These are phyloP conservation scores for Tardiomyces blankii DNA, from an alignment of 1,139 yeast species.

Conservation along the genomic window DNA sequence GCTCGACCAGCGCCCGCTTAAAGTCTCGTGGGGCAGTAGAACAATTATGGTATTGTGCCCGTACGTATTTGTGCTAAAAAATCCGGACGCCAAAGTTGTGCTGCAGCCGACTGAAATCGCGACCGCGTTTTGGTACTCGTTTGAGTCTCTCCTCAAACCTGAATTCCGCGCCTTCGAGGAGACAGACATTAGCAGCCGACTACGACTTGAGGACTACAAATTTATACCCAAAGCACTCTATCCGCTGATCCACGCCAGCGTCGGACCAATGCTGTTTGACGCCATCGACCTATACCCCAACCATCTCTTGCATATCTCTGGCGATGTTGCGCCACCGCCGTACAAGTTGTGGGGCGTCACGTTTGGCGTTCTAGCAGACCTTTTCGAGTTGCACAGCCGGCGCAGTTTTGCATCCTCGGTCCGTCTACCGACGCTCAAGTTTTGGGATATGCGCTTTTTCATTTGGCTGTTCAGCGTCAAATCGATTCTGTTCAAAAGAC, in stretches of 20 bases:
- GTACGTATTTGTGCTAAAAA: slow-evolving; percentile 22
- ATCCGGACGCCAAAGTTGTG: slow-evolving; percentile 13
- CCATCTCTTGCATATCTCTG: background rate
- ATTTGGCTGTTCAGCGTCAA: slow-evolving; percentile 3
- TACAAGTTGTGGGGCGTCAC: slow-evolving; percentile 31
- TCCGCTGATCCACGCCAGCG: slow-evolving; percentile 8
- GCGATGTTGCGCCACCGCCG: slow-evolving; percentile 13
- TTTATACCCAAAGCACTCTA: slow-evolving; percentile 13
- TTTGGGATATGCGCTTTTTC: slow-evolving; percentile 16
- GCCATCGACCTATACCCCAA: slow-evolving; percentile 21
- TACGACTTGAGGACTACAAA: slow-evolving; percentile 10
- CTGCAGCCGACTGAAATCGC: slow-evolving; percentile 27
- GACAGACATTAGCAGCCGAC: slow-evolving; percentile 19
- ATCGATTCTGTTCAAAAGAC: background rate
- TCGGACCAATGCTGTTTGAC: slow-evolving; percentile 23
- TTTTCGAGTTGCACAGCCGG: slow-evolving; percentile 20
- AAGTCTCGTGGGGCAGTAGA: slow-evolving; percentile 25
- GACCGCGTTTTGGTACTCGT: slow-evolving; percentile 30
- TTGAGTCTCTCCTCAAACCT: slow-evolving; percentile 17
- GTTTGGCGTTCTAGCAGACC: slow-evolving; percentile 23
- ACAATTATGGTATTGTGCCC: slow-evolving; percentile 28
- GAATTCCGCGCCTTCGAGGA: slow-evolving; percentile 11
- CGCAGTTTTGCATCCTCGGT: slow-evolving; percentile 7
- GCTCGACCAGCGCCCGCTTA: slow-evolving; percentile 26
- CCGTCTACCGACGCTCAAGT: slow-evolving; percentile 14